Conservation (phyloP, 192 early-diverging fungal genomes). For the Anaeromyces robustus region DNA sequence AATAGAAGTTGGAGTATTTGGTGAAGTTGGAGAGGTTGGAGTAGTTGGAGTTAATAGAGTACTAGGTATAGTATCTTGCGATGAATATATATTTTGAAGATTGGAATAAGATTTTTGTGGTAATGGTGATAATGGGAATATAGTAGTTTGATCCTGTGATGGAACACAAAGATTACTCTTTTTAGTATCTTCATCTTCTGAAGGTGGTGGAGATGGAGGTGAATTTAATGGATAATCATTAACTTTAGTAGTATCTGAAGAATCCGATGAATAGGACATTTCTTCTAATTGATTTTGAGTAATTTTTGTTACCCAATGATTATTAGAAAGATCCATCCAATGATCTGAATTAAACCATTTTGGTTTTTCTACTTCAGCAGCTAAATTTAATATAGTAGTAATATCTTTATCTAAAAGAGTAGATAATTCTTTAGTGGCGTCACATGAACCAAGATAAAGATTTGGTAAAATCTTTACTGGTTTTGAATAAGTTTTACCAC, state of each 20-base stretch:
- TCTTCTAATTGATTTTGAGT: background rate
- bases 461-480: background rate
- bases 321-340: background rate
- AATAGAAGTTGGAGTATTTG: background rate
- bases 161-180: background rate
- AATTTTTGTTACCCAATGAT: background rate
- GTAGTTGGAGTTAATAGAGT: background rate
- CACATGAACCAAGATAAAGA: background rate
- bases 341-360: background rate
- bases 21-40: background rate
- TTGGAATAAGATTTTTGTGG: background rate
- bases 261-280: background rate
- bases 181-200: background rate
- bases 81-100: background rate
- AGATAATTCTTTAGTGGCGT: background rate
- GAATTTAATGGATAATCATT: background rate
- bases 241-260: background rate
- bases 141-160: background rate
- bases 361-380: background rate
- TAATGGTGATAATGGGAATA: background rate
- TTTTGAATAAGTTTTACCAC: background rate
- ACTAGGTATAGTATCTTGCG: background rate
- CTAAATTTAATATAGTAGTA: background rate
- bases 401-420: background rate
- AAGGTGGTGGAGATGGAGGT: background rate